Evolutionary conservation across 2,329 filamentous ascomycete species (phyloP).

Genomic region (Diplocarpon mali): DNA sequence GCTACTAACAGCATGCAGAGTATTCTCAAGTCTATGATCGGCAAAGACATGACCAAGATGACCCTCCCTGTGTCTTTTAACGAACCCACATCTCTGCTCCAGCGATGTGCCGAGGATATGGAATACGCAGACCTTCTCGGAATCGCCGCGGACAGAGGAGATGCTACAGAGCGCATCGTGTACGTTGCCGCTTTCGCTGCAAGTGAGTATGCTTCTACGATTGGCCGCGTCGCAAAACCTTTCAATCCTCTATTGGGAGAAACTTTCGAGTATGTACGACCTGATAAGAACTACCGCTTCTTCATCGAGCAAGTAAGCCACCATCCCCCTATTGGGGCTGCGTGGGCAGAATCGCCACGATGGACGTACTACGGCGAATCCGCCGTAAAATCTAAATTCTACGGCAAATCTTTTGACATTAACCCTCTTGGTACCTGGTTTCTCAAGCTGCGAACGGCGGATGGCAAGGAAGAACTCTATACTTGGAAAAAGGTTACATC

Average conservation of each 20-base stretch:
- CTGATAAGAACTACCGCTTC: slow-evolving; percentile 96
- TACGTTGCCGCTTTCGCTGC: slow-evolving; percentile 94
- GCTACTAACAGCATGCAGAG: slow-evolving; percentile 42
- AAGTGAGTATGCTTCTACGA: slow-evolving; percentile 93
- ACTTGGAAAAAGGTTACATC: slow-evolving; percentile 99
- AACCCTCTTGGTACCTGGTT: slow-evolving; percentile 97
- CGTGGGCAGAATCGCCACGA: slow-evolving; percentile 80
- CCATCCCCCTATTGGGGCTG: slow-evolving; percentile 88
- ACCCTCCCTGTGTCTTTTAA: slow-evolving; percentile 97
- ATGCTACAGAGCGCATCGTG: slow-evolving; percentile 83
- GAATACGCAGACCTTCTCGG: slow-evolving; percentile 93
- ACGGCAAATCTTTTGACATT: slow-evolving; percentile 94
- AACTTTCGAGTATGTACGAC: slow-evolving; percentile 91
- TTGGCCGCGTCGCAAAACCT: slow-evolving; percentile 91
- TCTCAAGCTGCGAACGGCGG: slow-evolving; percentile 67
- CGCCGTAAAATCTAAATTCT: slow-evolving; percentile 91
- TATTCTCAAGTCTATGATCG: slow-evolving; percentile 98
- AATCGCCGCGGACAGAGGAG: slow-evolving; percentile 69
- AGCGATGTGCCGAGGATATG: slow-evolving; percentile 95
- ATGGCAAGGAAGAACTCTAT: slow-evolving; percentile 75
- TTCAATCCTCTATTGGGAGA: slow-evolving; percentile 96
- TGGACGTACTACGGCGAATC: slow-evolving; percentile 99
- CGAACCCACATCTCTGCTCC: slow-evolving; percentile 88
- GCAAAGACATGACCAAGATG: slow-evolving; percentile 99
- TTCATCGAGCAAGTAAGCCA: slow-evolving; percentile 98